A percentile compares a stretch with the other conserved stretches of the same genome.
Conservation (phyloP, 495 filamentous ascomycete genomes). For the Neurospora sublineolata region DNA sequence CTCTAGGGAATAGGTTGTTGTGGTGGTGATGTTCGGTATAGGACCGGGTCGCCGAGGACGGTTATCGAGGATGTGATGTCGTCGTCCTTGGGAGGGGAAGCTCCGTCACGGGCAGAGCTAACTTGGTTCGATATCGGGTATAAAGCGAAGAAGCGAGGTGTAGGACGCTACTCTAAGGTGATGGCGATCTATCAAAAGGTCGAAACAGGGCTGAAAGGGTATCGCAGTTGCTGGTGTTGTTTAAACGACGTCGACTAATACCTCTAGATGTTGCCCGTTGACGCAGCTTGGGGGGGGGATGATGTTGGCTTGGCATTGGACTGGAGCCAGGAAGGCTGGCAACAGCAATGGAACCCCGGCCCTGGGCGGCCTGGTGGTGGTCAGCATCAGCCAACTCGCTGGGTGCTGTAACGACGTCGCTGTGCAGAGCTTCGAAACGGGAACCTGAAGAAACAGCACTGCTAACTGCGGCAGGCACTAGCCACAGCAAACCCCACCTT, state of each 20-base stretch:
- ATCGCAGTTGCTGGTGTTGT: background rate
- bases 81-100: background rate
- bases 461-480: background rate
- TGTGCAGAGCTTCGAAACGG: background rate
- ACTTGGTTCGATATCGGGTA: background rate
- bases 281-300: background rate
- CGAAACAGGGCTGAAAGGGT: background rate
- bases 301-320: background rate
- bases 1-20: slow-evolving; percentile 8
- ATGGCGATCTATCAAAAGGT: background rate
- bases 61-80: background rate
- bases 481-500: background rate
- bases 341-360: background rate
- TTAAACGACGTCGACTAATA: background rate
- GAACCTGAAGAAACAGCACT: background rate
- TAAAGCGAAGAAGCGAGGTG: background rate
- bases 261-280: background rate
- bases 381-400: background rate
- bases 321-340: background rate
- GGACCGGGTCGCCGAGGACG: background rate
- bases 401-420: background rate
- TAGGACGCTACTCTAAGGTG: background rate
- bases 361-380: background rate
- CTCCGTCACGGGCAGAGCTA: background rate
- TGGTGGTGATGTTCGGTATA: background rate